phyloP scores from a whole-genome alignment of 164 flowering plant genomes.

The Santalum album region DNA sequence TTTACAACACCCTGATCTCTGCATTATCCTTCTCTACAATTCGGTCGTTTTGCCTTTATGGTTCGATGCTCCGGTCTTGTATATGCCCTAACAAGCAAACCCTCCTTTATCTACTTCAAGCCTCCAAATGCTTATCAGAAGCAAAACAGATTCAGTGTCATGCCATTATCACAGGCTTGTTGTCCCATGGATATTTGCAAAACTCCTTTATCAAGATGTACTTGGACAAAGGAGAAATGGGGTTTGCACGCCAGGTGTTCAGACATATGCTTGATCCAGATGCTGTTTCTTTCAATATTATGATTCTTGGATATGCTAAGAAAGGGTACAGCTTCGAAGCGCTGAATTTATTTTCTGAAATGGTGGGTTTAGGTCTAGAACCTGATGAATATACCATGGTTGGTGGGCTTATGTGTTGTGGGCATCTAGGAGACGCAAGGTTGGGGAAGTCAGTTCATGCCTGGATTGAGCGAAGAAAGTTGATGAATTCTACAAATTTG shows the following conservation, averaged over 20 bases:
- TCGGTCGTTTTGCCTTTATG: slow-evolving; percentile 23
- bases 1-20: slow-evolving; percentile 44
- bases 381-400: slow-evolving; percentile 44
- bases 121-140: slow-evolving; percentile 4
- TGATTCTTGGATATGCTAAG: slow-evolving; percentile 40
- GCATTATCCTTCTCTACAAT: slow-evolving; percentile 25
- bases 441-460: slow-evolving; percentile 46
- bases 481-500: slow-evolving; percentile 15
- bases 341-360: slow-evolving; percentile 23
- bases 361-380: slow-evolving; percentile 24
- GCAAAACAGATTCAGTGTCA: slow-evolving; percentile 23
- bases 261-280: slow-evolving; percentile 20
- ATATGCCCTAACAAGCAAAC: slow-evolving; percentile 18
- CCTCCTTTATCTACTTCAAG: slow-evolving; percentile 14
- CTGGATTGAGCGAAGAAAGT: slow-evolving; percentile 28
- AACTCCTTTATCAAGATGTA: slow-evolving; percentile 45
- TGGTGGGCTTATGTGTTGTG: slow-evolving; percentile 35
- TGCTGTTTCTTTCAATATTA: slow-evolving; percentile 33
- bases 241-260: slow-evolving; percentile 29
- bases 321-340: slow-evolving; percentile 25
- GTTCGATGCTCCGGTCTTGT: slow-evolving; percentile 17
- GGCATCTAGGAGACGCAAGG: slow-evolving; percentile 18
- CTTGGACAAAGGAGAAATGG: slow-evolving; percentile 22
- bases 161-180: slow-evolving; percentile 17
- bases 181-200: slow-evolving; percentile 18